Percentiles rank a stretch among this genome's conserved stretches.
Conservation (phyloP, 106 monocot genomes). For the Narthecium ossifragum region DNA sequence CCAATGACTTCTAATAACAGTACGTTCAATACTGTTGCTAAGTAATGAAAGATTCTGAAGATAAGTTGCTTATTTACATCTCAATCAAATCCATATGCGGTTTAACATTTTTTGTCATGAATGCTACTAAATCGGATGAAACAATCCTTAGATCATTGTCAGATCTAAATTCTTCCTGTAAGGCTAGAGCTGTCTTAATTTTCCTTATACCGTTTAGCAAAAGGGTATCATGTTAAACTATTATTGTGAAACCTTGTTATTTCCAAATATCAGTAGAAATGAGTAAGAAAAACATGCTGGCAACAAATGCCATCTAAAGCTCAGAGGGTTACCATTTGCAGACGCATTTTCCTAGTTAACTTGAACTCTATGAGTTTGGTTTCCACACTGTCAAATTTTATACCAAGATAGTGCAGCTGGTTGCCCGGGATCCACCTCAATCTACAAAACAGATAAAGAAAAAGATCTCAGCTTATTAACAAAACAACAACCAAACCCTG, state of each 20-base stretch:
- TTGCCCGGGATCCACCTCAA: constrained; percentile 20
- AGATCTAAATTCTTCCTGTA: not conserved
- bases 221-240: no score
- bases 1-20: not conserved
- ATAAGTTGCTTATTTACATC: no score
- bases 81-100: no score
- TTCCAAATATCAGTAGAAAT: not conserved
- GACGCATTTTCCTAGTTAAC: not conserved
- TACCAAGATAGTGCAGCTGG: constrained; percentile 24
- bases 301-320: constrained; percentile 1
- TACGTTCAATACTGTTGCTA: not conserved
- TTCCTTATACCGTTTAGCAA: no score
- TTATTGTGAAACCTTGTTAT: not conserved
- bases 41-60: not conserved
- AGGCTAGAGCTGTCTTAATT: not conserved
- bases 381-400: constrained; percentile 22
- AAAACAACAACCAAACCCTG: not conserved
- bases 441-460: not conserved
- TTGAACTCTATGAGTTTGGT: constrained; percentile 9
- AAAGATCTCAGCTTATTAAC: not conserved
- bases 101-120: no score
- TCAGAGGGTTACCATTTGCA: constrained; percentile 13
- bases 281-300: not conserved
- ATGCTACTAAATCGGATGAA: no score
- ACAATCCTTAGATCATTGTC: no score